Evolutionary conservation across 1,284 basidiomycete species (phyloP).

Genomic region (Pseudozyma tsukubaensis): DNA sequence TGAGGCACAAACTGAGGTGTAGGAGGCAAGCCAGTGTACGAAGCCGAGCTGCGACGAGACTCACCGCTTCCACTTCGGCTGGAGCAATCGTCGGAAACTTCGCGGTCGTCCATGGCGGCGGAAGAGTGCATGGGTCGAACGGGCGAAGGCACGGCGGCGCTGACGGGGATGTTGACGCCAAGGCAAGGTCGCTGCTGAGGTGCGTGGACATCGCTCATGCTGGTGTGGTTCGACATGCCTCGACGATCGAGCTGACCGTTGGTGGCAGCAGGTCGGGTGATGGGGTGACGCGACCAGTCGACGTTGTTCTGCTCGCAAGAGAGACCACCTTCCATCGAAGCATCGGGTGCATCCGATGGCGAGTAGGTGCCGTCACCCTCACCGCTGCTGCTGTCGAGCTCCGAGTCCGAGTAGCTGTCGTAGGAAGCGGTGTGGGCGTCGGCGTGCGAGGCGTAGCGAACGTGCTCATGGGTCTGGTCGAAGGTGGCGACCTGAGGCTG

Average conservation of each 20-base stretch:
- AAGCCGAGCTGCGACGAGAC: constrained; percentile 50
- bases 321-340: constrained; percentile 15
- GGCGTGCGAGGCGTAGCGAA: constrained; percentile 13
- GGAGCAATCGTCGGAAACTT: constrained; percentile 47
- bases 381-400: constrained; percentile 48
- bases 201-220: constrained; percentile 38
- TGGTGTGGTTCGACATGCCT: constrained; percentile 26
- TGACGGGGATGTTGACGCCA: constrained; percentile 23
- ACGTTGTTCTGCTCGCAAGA: constrained; percentile 28
- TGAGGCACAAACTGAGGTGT: constrained; percentile 53
- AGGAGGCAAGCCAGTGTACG: constrained; percentile 58
- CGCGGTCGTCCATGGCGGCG: constrained; percentile 36
- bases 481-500: constrained; percentile 38
- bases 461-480: constrained; percentile 25
- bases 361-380: constrained; percentile 44
- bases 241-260: constrained; percentile 13
- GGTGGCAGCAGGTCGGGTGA: constrained; percentile 20
- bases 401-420: constrained; percentile 44
- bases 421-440: constrained; percentile 20
- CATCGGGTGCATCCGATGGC: constrained; percentile 31
- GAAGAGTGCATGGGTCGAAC: constrained; percentile 21
- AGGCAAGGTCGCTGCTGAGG: constrained; percentile 23
- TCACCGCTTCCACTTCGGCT: constrained; percentile 53
- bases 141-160: constrained; percentile 17
- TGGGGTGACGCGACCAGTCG: constrained; percentile 39